Evolutionary conservation across 179 eudicot species (phyloP), one percentile per base, ranked within the genome.

Genomic region (Heliamphora pulchella): DNA sequence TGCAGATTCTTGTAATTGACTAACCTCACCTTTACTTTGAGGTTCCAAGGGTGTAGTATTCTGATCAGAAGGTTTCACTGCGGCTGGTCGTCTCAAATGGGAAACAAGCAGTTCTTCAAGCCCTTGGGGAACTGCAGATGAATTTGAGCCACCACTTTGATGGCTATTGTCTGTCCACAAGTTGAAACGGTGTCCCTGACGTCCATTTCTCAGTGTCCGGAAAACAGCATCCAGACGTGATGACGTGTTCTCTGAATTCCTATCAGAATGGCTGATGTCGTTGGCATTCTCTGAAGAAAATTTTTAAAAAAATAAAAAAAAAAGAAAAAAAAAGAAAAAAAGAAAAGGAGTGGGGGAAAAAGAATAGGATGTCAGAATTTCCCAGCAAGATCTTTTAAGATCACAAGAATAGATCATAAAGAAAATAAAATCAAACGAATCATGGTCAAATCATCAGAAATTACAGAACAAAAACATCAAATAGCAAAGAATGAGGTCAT

Each of bases 101-200:
- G 98, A 89, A 72, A 96, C 94, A 83, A 96, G 89, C 77, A 92
- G 80, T 54, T 96, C 99, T 84, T 96, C 99, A 72, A 96, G 88
- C 80, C 99, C 98, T 81, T 87, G 93, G 20, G 99, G 97, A 67
- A 96, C 81, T 11, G 85, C 82, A 80, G 98, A 82, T 14, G 90
- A 81, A 83, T 86, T 91, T 44, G 99, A 89, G 76, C 96, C 97
- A 78, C 88, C 88, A 65, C 80, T 86, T 79, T 89, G 97, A 73
- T 86, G 97, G 86, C 82, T 85, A 73, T 91, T 97, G 74, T 90
- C 96, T 47, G 87, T 83, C 99, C 98, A 94, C 85, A 96, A 78
- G 84, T 85, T 93, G 63, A 93, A 90, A 43, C 97, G 85, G 78
- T 96, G 92, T 71, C 98, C 97, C 71, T 93, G 97, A 3, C 99